Base-by-base conservation (phyloP, 192 early-diverging fungal genomes). In the Haplosporangium gracile region DNA sequence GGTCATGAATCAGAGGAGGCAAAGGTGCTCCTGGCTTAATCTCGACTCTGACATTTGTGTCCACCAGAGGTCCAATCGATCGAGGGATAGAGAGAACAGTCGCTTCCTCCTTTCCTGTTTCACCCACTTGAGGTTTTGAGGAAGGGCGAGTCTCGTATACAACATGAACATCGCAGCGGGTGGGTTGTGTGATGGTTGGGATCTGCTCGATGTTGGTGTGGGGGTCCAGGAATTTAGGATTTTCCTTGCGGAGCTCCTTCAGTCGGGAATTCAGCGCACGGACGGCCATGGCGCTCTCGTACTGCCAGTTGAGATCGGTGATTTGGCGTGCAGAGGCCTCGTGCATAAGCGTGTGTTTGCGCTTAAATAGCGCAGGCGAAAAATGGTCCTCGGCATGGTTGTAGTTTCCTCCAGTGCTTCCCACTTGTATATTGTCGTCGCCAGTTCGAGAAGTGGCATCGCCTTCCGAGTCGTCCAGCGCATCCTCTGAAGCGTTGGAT, bases 151-250 rank as follows among this genome's bases (percentile, higher is more conserved):
- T 29, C 40, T 26, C 29, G n/a, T 45, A 22, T 2, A 70, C 74
- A 8, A 32, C 24, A 2, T 63, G 81, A 36, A 91, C 82, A 8
- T 77, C 26, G 34, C 88, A 88, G 1, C 75, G 72, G 34, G 77
- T 89, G 7, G 93, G 91, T 78, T 94, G 93, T 11, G 83, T 75
- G 8, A 80, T 78, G n/a, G 40, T 45, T n/a, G 91, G 91, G 0
- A 92, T 70, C 75, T 93, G 93, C 60, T 92, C 86, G 18, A 90
- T 85, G 32, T 93, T 90, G 15, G 92, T 92, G 51, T 94, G 93
- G 11, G 90, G 88, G 53, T 94, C 93, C 82, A 89, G 88, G 71
- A 91, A 94, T 40, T 70, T 88, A 5, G 88, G 80, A 70, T 90
- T 91, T 18, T 87, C 87, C 24, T 75, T 78, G 4, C 93, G 85